Evolutionary conservation across 2,329 filamentous ascomycete species (phyloP), one percentile per base, ranked within the genome.

Genomic region (Aspergillus ruber): DNA sequence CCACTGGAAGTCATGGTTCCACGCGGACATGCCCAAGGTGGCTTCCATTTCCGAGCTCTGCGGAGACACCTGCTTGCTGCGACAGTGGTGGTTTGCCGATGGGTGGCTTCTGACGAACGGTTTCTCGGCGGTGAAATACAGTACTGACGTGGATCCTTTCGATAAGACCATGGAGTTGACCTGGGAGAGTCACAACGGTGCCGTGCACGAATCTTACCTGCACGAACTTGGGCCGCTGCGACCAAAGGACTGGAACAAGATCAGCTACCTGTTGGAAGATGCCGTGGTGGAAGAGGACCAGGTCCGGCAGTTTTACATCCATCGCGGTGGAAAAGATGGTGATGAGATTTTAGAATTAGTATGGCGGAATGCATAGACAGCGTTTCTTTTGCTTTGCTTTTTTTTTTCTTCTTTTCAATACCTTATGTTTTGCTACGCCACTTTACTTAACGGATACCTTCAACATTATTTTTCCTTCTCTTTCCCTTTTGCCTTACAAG

Each of bases 71-170:
- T 83, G 80, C 49, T 73, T 82, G 51, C 64, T 84, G 43, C 77
- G 80, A 56, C 72, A 81, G 20, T 83, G 74, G 68, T 67, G 65
- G 17, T 76, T 76, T 44, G 55, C 58, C 5, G 66, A 74, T 25
- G 66, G 68, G 27, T 65, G 69, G 73, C 40, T 82, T n/a, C 64
- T 83, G 9, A 73, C 76, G 23, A 83, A 83, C 58, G 81, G 81
- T 0, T 83, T 76, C 56, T 82, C 78, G 17, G 72, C 83, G 42
- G 70, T 74, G 25, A 65, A 70, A 41, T 82, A 82, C 35, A 59
- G 74, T 5, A 63, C 68, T 5, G 55, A 59, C 2, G 48, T 76
- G 1, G 72, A 77, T 20, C 58, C 78, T 10, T 62, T 69, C 29
- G 70, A 71, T 40, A 71, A 76, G 54, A 56, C 56, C 40, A 68